Evolutionary conservation across 2,329 filamentous ascomycete species (phyloP).

Genomic region (Sarocladium kiliense): DNA sequence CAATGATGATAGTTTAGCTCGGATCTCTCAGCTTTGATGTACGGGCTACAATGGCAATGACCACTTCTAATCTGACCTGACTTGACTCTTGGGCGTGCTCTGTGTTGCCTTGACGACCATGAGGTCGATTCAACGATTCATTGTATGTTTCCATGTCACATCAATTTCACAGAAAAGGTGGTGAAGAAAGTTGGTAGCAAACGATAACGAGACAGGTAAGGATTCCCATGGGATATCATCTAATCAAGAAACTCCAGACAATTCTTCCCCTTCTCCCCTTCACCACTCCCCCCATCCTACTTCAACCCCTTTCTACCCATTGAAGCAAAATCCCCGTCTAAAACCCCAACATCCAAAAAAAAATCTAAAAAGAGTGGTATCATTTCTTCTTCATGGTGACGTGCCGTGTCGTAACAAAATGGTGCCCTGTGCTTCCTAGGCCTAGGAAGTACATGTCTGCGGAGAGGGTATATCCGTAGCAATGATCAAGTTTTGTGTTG

Average conservation of each 20-base stretch:
- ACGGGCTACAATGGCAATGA: constrained; percentile 8
- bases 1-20: neutral
- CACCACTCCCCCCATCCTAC: neutral
- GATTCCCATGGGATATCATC: constrained; percentile 9
- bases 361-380: neutral
- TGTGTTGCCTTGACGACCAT: neutral
- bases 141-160: too few species aligned
- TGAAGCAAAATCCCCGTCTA: too few species aligned
- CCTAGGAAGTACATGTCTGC: neutral
- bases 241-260: constrained; percentile 5
- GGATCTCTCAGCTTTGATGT: constrained; percentile 9
- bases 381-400: constrained; percentile 4
- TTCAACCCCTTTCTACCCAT: neutral
- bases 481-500: neutral
- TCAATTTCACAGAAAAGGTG: too few species aligned
- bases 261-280: neutral
- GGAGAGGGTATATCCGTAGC: neutral
- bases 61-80: neutral
- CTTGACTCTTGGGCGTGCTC: neutral
- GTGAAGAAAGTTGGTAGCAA: too few species aligned
- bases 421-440: neutral
- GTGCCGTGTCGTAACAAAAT: neutral
- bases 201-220: too few species aligned
- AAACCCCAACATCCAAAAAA: neutral
- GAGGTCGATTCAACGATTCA: too few species aligned